These are phyloP conservation scores for Phytopythium chamaehyphon DNA, from an alignment of 352 stramenopile genomes.

Conservation along the genomic window DNA sequence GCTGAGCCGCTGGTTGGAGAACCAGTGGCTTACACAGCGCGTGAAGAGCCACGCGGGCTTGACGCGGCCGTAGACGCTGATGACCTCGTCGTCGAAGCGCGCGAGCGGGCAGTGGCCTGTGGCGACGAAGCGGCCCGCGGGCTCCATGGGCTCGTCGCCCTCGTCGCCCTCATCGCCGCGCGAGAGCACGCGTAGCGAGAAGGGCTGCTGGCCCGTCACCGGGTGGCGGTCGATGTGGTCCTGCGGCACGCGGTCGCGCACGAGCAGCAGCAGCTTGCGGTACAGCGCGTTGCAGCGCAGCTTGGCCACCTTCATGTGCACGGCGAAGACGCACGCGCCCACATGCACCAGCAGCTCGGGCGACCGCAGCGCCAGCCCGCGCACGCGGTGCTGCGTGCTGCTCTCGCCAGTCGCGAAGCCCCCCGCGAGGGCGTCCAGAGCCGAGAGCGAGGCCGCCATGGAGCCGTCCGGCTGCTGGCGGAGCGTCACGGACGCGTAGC, in stretches of 20 bases:
- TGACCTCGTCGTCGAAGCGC: background rate
- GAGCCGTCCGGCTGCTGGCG: background rate
- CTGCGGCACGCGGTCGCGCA: slow-evolving; percentile 7
- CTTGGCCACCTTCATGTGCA: slow-evolving; percentile 34
- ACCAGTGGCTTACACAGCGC: slow-evolving; percentile 5
- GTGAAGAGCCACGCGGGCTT: slow-evolving; percentile 2
- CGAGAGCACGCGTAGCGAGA: background rate
- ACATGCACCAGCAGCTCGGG: slow-evolving; percentile 49
- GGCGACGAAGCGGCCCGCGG: background rate
- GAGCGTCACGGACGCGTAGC: background rate
- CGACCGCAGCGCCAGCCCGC: slow-evolving; percentile 3
- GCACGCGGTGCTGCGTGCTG: background rate
- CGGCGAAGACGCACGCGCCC: slow-evolving; percentile 38
- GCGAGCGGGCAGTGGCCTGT: background rate
- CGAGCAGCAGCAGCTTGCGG: slow-evolving; percentile 22
- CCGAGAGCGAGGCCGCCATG: background rate
- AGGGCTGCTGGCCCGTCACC: background rate
- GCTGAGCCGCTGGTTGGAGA: slow-evolving; percentile 1
- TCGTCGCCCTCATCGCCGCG: background rate
- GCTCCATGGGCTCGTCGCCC: background rate
- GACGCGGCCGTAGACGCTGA: background rate
- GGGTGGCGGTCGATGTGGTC: background rate
- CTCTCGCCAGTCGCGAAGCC: background rate
- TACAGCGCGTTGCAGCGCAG: slow-evolving; percentile 33
- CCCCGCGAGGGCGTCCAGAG: background rate